These are phyloP conservation scores for Vachellia collinsii DNA, from an alignment of 306 rosid genomes.

Conservation along the genomic window DNA sequence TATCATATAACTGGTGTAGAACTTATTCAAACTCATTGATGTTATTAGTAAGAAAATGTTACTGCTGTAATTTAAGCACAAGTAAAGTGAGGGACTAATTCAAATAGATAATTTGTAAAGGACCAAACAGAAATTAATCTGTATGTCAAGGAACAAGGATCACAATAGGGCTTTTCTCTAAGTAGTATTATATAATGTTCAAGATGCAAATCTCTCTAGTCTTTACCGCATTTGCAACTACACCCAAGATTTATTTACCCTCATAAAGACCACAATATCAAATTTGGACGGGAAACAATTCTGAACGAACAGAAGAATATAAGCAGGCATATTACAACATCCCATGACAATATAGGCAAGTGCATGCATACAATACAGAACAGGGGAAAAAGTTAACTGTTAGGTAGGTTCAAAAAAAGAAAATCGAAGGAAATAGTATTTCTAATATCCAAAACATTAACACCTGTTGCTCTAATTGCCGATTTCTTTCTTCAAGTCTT, in stretches of 20 bases:
- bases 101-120: background rate
- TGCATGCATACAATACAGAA: slow-evolving; percentile 4
- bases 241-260: slow-evolving; percentile 2
- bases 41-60: background rate
- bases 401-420: slow-evolving; percentile 21
- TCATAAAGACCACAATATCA: background rate
- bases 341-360: slow-evolving; percentile 7
- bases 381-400: slow-evolving; percentile 5
- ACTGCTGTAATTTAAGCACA: background rate
- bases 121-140: background rate
- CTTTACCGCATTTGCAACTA: background rate
- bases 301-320: background rate
- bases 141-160: background rate
- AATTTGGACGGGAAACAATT: background rate
- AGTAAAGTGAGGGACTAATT: background rate
- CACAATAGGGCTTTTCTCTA: background rate
- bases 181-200: slow-evolving; percentile 1
- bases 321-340: background rate
- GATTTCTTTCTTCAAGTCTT: slow-evolving; percentile 92
- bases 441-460: slow-evolving; percentile 37
- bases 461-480: slow-evolving; percentile 97
- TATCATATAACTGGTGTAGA: slow-evolving; percentile 27
- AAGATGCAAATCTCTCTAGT: slow-evolving; percentile 5
- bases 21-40: background rate
- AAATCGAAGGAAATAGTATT: slow-evolving; percentile 15